Conservation (phyloP, 371 early-diverging fungal species). For the Gilbertella persicaria region DNA sequence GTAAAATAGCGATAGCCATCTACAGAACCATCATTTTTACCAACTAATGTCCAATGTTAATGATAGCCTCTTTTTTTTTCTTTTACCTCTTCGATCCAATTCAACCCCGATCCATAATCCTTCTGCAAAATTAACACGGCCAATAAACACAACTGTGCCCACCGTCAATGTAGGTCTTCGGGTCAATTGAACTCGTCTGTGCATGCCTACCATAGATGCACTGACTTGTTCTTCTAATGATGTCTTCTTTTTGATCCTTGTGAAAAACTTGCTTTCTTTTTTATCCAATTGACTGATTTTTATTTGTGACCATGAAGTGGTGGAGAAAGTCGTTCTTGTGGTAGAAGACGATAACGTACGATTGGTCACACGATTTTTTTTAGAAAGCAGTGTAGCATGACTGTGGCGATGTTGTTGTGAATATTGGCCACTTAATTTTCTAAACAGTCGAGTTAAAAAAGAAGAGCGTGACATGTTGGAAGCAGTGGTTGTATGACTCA, state of each 20-base stretch:
- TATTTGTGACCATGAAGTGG: slow-evolving; percentile 17
- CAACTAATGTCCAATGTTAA: slow-evolving; percentile 11
- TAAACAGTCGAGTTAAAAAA: slow-evolving; percentile 5
- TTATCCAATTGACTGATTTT: background rate
- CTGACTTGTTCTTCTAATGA: background rate
- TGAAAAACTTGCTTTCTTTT: background rate
- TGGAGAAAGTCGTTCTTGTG: background rate
- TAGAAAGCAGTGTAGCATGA: background rate
- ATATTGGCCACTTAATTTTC: background rate
- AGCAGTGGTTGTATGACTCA: background rate
- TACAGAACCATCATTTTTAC: slow-evolving; percentile 33
- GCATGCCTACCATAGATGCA: slow-evolving; percentile 12
- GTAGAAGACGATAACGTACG: slow-evolving; percentile 11
- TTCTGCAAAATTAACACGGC: slow-evolving; percentile 34
- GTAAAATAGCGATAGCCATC: slow-evolving; percentile 32
- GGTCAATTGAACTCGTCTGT: slow-evolving; percentile 17
- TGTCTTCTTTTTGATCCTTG: slow-evolving; percentile 4
- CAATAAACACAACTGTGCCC: slow-evolving; percentile 26
- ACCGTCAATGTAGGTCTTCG: slow-evolving; percentile 17
- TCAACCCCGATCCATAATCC: slow-evolving; percentile 44
- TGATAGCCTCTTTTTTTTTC: background rate
- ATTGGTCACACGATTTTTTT: background rate
- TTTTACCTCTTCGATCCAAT: slow-evolving; percentile 35
- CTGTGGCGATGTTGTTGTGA: background rate
- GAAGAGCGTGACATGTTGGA: background rate